A percentile compares a stretch with the other conserved stretches of the same genome.
These are phyloP conservation scores for Chloranthus sessilifolius DNA, from an alignment of 164 flowering plant genomes.

Conservation along the genomic window DNA sequence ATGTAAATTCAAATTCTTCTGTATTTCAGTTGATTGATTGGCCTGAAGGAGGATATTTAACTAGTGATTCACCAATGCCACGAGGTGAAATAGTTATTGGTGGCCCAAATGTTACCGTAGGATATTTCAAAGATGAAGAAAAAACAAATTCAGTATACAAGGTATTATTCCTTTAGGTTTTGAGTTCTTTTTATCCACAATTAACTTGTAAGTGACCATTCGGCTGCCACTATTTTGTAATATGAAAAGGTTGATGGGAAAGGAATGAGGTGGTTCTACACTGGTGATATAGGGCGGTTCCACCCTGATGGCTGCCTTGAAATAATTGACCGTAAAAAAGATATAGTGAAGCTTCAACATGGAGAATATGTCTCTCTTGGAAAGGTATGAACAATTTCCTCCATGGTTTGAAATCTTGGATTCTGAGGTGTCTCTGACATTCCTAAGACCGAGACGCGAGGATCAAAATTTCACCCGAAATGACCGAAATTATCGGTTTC, in stretches of 20 bases:
- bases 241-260: constrained; percentile 71
- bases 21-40: constrained; percentile 79
- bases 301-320: constrained; percentile 96
- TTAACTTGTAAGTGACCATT: not conserved
- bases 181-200: not conserved
- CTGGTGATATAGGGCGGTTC: constrained; percentile 89
- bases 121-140: constrained; percentile 86
- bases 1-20: constrained; percentile 4
- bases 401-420: too few species aligned
- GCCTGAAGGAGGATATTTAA: constrained; percentile 90
- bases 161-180: constrained; percentile 29
- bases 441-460: too few species aligned
- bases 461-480: too few species aligned
- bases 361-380: constrained; percentile 98
- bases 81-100: constrained; percentile 96
- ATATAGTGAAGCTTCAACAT: constrained; percentile 97
- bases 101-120: constrained; percentile 91
- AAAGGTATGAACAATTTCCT: constrained; percentile 44
- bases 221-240: not conserved
- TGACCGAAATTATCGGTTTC: too few species aligned
- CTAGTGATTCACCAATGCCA: constrained; percentile 78
- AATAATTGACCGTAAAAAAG: constrained; percentile 95
- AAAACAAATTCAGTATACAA: constrained; percentile 92
- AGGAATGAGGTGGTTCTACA: constrained; percentile 96
- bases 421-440: too few species aligned